Conservation (phyloP, 345 rosid genomes). For the Eucalyptus grandis region DNA sequence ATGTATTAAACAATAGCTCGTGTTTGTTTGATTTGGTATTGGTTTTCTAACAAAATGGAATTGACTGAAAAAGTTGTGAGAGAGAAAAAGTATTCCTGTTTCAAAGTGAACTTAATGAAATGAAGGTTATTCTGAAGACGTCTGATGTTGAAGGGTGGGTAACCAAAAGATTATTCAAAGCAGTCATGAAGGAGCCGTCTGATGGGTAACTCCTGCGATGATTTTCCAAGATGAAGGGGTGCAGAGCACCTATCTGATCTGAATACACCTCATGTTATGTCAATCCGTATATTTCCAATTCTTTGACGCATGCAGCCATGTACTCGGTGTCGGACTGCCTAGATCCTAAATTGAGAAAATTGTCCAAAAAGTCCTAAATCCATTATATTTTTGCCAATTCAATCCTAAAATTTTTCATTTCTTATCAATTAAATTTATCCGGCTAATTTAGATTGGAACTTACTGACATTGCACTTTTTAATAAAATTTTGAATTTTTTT, state of each 20-base stretch:
- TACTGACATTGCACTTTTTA: too few species aligned
- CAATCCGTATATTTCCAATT: background rate
- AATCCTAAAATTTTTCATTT: too few species aligned
- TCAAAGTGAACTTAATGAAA: background rate
- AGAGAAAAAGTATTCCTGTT: background rate
- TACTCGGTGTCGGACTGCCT: background rate
- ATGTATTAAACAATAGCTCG: background rate
- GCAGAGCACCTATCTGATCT: background rate
- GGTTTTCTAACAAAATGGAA: background rate
- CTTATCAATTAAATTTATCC: too few species aligned
- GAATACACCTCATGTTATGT: background rate
- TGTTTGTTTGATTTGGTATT: background rate
- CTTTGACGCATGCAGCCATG: background rate
- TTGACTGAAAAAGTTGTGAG: background rate
- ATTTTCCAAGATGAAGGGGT: background rate
- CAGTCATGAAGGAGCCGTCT: background rate
- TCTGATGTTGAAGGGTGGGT: background rate
- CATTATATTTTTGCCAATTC: too few species aligned
- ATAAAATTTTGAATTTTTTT: too few species aligned
- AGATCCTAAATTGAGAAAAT: background rate
- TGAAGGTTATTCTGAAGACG: background rate
- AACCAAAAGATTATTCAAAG: background rate
- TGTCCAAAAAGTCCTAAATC: too few species aligned
- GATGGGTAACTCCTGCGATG: background rate
- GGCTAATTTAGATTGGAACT: rapidly evolving